These are phyloP conservation scores for Ganoderma lucidum DNA, from an alignment of 1,284 basidiomycete genomes.

Conservation along the genomic window DNA sequence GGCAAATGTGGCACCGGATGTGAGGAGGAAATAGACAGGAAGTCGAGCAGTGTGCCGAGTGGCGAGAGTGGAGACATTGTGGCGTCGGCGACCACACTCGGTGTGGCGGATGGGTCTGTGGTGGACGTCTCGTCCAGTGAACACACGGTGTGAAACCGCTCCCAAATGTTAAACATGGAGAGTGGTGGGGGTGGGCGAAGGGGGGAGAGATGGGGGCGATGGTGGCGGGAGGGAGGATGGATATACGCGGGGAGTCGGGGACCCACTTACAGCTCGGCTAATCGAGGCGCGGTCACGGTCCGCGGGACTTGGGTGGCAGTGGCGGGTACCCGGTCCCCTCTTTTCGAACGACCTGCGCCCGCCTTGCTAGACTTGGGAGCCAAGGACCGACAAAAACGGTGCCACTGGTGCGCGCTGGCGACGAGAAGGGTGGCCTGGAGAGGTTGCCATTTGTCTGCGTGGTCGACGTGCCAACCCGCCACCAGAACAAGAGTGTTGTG, in stretches of 20 bases:
- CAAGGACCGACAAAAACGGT: background rate
- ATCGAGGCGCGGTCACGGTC: background rate
- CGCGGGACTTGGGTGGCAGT: conserved; percentile 5
- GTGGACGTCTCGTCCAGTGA: background rate
- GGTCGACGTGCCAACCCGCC: conserved; percentile 2
- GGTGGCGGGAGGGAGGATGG: background rate
- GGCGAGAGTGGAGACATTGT: background rate
- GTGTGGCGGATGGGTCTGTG: background rate
- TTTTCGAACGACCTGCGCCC: background rate
- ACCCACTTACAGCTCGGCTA: conserved; percentile 5
- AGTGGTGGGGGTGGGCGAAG: background rate
- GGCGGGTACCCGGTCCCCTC: background rate
- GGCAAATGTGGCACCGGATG: background rate
- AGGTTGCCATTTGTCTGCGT: background rate
- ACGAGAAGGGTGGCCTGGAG: background rate
- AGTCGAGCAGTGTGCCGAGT: background rate
- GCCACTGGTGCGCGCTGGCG: background rate
- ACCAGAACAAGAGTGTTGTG: background rate
- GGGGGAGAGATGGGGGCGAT: background rate
- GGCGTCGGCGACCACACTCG: background rate
- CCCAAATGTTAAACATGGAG: background rate
- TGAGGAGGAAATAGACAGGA: background rate
- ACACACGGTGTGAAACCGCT: background rate
- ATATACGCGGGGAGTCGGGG: background rate
- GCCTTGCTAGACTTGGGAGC: background rate